A percentile compares a stretch with the other conserved stretches of the same genome.
phyloP scores from a whole-genome alignment of 2,329 filamentous ascomycete species.

The Teratosphaeria viscida region DNA sequence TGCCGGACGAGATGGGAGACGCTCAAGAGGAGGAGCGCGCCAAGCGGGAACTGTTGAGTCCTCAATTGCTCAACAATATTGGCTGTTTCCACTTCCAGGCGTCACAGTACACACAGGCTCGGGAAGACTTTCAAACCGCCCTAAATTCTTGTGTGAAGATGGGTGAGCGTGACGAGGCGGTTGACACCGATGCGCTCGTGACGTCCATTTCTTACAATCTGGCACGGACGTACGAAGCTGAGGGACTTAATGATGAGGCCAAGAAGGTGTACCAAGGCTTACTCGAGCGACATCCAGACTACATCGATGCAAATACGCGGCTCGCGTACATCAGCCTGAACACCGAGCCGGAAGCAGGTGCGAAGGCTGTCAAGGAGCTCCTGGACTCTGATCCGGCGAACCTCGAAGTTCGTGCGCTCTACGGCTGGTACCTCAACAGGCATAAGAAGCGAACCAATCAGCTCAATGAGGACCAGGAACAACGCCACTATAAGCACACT shows the following conservation, averaged over 20 bases:
- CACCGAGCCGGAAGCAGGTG: slow-evolving; percentile 70
- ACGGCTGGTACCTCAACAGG: slow-evolving; percentile 90
- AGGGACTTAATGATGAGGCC: slow-evolving; percentile 70
- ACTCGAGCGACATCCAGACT: slow-evolving; percentile 71
- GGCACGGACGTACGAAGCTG: slow-evolving; percentile 82
- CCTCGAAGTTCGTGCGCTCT: slow-evolving; percentile 82
- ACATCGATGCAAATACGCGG: slow-evolving; percentile 81
- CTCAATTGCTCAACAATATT: slow-evolving; percentile 92
- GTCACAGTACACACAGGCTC: slow-evolving; percentile 69
- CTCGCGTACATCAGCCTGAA: slow-evolving; percentile 83
- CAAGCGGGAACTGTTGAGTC: slow-evolving; percentile 69
- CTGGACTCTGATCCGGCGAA: slow-evolving; percentile 77
- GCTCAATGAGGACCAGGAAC: slow-evolving; percentile 79
- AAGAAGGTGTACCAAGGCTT: slow-evolving; percentile 81
- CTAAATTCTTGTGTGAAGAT: slow-evolving; percentile 77
- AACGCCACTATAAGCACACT: slow-evolving; percentile 93
- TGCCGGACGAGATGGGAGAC: slow-evolving; percentile 36
- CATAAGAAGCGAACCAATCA: slow-evolving; percentile 73
- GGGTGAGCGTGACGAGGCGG: slow-evolving; percentile 60
- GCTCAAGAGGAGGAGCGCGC: slow-evolving; percentile 31
- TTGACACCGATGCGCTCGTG: slow-evolving; percentile 82
- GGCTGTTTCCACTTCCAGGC: slow-evolving; percentile 89
- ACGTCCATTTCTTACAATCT: slow-evolving; percentile 97
- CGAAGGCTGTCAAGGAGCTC: slow-evolving; percentile 72
- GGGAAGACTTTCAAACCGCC: slow-evolving; percentile 85